phyloP scores from a whole-genome alignment of 2,329 filamentous ascomycete genomes.

The Dactylellina leptospora region DNA sequence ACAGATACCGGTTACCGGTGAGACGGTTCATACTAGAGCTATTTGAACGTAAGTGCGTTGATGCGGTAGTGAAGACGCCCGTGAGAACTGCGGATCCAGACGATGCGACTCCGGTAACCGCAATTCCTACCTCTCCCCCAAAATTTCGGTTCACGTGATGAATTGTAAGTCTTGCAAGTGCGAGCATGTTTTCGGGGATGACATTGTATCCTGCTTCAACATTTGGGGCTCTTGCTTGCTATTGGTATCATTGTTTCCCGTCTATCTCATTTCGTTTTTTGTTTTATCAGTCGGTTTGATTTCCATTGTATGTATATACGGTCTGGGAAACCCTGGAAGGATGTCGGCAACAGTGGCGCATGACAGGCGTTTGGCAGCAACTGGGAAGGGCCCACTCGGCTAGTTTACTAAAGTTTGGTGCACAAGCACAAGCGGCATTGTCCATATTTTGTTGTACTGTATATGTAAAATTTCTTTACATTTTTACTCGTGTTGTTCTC shows the following conservation, averaged over 20 bases:
- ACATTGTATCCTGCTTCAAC: too few species aligned
- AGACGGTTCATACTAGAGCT: slow-evolving; percentile 91
- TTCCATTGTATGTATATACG: neutral
- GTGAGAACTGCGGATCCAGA: slow-evolving; percentile 6
- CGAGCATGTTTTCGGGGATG: too few species aligned
- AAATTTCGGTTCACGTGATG: slow-evolving; percentile 21
- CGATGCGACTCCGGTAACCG: slow-evolving; percentile 9
- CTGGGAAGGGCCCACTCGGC: too few species aligned
- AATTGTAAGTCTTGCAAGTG: neutral
- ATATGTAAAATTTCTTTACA: too few species aligned
- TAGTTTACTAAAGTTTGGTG: too few species aligned
- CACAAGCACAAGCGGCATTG: too few species aligned
- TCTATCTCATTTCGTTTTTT: neutral
- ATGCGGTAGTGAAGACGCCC: slow-evolving; percentile 71
- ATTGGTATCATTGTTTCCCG: neutral
- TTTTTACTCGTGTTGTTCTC: too few species aligned
- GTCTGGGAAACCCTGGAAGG: too few species aligned
- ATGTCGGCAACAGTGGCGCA: neutral
- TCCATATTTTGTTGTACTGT: too few species aligned
- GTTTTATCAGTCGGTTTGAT: neutral
- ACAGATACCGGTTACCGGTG: slow-evolving; percentile 86
- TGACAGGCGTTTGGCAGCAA: slow-evolving; percentile 22
- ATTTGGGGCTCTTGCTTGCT: too few species aligned
- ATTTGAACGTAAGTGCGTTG: slow-evolving; percentile 88
- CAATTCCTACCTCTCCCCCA: neutral